Conservation (phyloP, 441 rosid genomes). For the Mallotus repandus region DNA sequence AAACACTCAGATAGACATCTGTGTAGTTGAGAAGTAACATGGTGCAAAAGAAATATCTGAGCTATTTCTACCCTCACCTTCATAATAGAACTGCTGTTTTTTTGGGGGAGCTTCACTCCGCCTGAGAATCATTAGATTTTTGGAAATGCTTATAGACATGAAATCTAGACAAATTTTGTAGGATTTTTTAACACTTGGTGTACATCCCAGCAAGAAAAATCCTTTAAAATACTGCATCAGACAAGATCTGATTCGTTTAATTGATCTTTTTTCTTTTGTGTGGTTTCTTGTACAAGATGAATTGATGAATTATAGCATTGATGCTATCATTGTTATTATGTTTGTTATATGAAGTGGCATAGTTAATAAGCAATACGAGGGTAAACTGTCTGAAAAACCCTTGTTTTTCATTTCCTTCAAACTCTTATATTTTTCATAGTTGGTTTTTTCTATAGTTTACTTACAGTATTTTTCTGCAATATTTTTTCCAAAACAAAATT, state of each 20-base stretch:
- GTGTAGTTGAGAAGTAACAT: not conserved
- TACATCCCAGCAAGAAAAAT: not conserved
- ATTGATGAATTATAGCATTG: slow-evolving; percentile 1
- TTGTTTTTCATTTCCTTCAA: not conserved
- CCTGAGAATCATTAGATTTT: not conserved
- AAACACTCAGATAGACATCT: not conserved
- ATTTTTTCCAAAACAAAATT: not conserved
- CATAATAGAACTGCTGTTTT: not conserved
- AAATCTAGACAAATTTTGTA: not conserved
- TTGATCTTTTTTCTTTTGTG: not conserved
- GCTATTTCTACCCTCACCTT: not conserved
- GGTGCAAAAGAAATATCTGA: not conserved
- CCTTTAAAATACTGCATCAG: not conserved
- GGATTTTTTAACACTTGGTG: not conserved
- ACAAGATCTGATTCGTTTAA: not conserved
- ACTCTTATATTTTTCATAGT: not conserved
- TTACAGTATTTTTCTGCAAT: not conserved
- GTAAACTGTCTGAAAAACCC: not conserved
- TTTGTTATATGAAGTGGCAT: not conserved
- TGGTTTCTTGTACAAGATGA: not conserved
- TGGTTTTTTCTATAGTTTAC: not conserved
- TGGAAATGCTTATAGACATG: not conserved
- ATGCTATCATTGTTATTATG: not conserved
- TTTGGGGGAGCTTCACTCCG: not conserved
- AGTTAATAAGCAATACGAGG: slow-evolving; percentile 4